These are phyloP conservation scores for Fusarium graminum DNA, from an alignment of 2,329 filamentous ascomycete species.

Conservation along the genomic window DNA sequence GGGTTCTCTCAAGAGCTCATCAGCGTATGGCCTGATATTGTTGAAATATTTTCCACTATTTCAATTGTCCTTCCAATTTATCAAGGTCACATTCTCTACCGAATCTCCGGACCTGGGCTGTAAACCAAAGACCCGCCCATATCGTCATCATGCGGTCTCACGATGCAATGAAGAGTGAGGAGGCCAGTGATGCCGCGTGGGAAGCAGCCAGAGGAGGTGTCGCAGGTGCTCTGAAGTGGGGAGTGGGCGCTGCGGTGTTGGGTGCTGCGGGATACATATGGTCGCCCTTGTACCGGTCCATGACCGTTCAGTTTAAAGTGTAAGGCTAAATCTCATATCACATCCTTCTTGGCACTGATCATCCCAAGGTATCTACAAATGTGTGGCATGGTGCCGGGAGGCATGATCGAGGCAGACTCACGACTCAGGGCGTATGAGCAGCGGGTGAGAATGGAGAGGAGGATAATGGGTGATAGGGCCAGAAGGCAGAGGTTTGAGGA, in stretches of 20 bases:
- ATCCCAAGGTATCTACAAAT: conserved; percentile 79
- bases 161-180: conserved; percentile 72
- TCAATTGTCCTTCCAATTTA: neutral
- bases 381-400: conserved; percentile 85
- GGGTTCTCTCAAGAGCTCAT: conserved; percentile 28
- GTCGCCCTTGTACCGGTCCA: conserved; percentile 78
- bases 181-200: conserved; percentile 78
- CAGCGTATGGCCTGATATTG: conserved; percentile 35
- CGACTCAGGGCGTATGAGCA: conserved; percentile 76
- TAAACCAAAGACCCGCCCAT: conserved; percentile 4
- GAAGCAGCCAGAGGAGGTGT: conserved; percentile 77
- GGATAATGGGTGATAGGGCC: conserved; percentile 72
- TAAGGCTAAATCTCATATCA: conserved; percentile 57
- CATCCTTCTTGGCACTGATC: conserved; percentile 9
- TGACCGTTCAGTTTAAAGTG: conserved; percentile 84
- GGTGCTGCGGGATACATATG: conserved; percentile 72
- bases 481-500: conserved; percentile 77
- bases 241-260: conserved; percentile 72
- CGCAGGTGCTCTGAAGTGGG: conserved; percentile 79
- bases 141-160: conserved; percentile 41
- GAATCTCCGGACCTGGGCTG: neutral
- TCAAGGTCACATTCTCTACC: too few species aligned
- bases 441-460: conserved; percentile 72
- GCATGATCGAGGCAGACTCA: conserved; percentile 80
- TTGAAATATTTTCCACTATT: conserved; percentile 8